Percentiles rank a stretch among this genome's conserved stretches.
Evolutionary conservation across 169 alveolate genomes (phyloP).

Genomic region (Amoebophrya sp.): DNA sequence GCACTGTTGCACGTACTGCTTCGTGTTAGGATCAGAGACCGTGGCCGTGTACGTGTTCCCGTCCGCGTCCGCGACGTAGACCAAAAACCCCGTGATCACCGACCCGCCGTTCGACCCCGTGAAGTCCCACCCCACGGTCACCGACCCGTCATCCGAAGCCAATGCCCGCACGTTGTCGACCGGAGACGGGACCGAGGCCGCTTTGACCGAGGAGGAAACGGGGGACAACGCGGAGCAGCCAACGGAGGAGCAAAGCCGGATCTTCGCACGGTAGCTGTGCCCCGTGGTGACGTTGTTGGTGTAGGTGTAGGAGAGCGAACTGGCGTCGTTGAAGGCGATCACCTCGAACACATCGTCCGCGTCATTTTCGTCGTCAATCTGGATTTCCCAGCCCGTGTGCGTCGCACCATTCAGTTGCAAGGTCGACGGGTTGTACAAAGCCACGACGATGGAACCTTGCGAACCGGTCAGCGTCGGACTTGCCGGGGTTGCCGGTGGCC

Average conservation of each 20-base stretch:
- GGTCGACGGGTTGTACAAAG: not conserved
- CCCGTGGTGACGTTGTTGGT: constrained; percentile 24
- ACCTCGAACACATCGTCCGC: constrained; percentile 14
- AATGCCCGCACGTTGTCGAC: constrained; percentile 20
- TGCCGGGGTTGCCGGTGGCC: constrained; percentile 28
- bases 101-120: constrained; percentile 27
- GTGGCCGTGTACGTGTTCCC: constrained; percentile 8
- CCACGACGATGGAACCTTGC: not conserved
- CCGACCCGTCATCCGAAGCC: not conserved
- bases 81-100: not conserved
- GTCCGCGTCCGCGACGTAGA: constrained; percentile 1
- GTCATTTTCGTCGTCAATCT: constrained; percentile 29
- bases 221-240: constrained; percentile 31
- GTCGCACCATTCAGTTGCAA: constrained; percentile 17
- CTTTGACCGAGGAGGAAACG: constrained; percentile 15
- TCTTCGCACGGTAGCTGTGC: constrained; percentile 27
- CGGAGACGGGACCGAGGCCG: constrained; percentile 26
- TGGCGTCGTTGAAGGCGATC: constrained; percentile 22
- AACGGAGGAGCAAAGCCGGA: constrained; percentile 24
- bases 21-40: not conserved
- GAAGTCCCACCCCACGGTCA: constrained; percentile 34
- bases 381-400: constrained; percentile 31
- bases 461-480: constrained; percentile 18
- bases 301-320: not conserved
- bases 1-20: constrained; percentile 4